Percentiles rank a stretch among this genome's conserved stretches.
These are phyloP conservation scores for Penicillium decumbens DNA, from an alignment of 2,329 filamentous ascomycete genomes.

Conservation along the genomic window DNA sequence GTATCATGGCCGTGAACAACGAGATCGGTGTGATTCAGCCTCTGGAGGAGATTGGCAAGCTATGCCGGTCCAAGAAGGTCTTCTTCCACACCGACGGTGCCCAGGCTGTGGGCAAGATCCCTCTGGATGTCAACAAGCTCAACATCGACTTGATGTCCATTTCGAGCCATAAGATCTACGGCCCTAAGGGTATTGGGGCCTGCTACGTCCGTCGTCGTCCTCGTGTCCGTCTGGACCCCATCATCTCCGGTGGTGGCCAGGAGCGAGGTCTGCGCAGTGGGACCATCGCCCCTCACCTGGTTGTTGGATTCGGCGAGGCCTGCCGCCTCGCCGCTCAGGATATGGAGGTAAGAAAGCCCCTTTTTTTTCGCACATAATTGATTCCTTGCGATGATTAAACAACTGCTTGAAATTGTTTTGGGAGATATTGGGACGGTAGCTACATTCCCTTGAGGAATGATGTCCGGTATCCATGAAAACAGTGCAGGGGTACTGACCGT, in stretches of 20 bases:
- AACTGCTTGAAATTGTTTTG: conserved; percentile 70
- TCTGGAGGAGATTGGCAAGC: conserved; percentile 82
- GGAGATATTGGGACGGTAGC: conserved; percentile 60
- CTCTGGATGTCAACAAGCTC: conserved; percentile 93
- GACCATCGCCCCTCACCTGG: conserved; percentile 81
- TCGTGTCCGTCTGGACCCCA: conserved; percentile 86
- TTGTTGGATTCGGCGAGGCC: conserved; percentile 92
- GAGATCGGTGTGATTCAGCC: conserved; percentile 99
- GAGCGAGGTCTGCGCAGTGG: conserved; percentile 92
- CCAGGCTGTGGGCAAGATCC: conserved; percentile 98
- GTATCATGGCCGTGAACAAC: conserved; percentile 99
- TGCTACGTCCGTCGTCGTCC: conserved; percentile 92
- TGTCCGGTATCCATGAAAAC: conserved; percentile 52
- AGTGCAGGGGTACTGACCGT: conserved; percentile 63
- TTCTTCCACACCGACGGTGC: conserved; percentile 98
- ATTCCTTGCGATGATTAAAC: conserved; percentile 63
- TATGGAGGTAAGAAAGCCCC: conserved; percentile 66
- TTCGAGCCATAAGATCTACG: conserved; percentile 97
- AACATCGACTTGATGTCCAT: conserved; percentile 99
- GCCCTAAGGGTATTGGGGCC: conserved; percentile 92
- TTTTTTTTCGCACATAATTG: conserved; percentile 16
- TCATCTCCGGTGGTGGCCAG: conserved; percentile 94
- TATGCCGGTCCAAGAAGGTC: conserved; percentile 86
- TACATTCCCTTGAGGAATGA: conserved; percentile 31
- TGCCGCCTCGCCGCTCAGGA: conserved; percentile 88